phyloP scores from a whole-genome alignment of 2,329 filamentous ascomycete genomes.

The Colletotrichum kahawae region DNA sequence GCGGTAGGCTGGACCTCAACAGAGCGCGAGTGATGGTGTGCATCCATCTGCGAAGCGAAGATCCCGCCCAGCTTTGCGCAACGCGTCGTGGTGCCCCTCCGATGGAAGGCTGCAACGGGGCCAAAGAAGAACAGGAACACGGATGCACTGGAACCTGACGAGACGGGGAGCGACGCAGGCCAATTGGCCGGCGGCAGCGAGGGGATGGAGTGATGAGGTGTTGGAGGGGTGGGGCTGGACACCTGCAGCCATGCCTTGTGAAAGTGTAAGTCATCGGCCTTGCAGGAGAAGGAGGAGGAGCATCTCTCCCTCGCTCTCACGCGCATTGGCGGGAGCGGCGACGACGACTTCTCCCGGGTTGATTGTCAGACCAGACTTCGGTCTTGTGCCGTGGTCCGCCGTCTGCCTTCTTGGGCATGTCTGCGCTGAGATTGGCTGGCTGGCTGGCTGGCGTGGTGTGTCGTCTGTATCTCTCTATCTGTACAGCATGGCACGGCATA shows the following conservation, averaged over 20 bases:
- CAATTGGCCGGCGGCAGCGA: constrained; percentile 4
- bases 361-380: background rate
- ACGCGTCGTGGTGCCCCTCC: background rate
- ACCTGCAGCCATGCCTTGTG: constrained; percentile 11
- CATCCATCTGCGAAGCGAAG: background rate
- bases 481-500: background rate
- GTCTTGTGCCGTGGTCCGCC: background rate
- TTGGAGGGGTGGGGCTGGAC: background rate
- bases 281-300: background rate
- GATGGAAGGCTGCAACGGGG: background rate
- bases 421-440: background rate
- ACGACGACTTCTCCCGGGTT: background rate
- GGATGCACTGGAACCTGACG: constrained; percentile 9
- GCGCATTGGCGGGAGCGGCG: background rate
- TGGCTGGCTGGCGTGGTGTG: background rate
- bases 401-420: background rate
- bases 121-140: background rate
- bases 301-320: background rate
- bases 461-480: background rate
- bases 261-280: constrained; percentile 4
- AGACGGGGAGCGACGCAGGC: background rate
- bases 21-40: background rate
- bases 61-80: background rate
- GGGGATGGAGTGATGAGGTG: background rate
- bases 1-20: background rate